Percentiles rank a stretch among this genome's conserved stretches.
These are phyloP conservation scores for Flaveria ramosissima DNA, from an alignment of 129 eudicot species.

Conservation along the genomic window DNA sequence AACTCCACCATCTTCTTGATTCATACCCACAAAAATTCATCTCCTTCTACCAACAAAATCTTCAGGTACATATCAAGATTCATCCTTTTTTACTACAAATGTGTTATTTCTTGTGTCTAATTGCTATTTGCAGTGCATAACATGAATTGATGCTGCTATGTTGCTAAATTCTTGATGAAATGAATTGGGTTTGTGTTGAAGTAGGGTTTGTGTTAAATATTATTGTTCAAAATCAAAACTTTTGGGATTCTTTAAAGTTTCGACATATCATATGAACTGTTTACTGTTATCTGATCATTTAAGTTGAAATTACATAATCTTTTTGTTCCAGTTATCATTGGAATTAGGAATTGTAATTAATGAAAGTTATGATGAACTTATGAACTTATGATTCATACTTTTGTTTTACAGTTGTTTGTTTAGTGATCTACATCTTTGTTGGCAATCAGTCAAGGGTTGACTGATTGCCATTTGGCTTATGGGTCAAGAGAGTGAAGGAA, in stretches of 20 bases:
- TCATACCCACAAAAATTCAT: slow-evolving; percentile 19
- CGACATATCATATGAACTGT: no score
- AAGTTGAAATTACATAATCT: no score
- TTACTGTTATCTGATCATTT: no score
- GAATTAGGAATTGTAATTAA: background rate
- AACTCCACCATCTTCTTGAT: slow-evolving; percentile 13
- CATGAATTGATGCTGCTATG: background rate
- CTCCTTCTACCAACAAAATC: background rate
- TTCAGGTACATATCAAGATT: slow-evolving; percentile 18
- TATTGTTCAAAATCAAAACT: no score
- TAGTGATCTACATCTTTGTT: slow-evolving; percentile 17
- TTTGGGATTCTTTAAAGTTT: no score
- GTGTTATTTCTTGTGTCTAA: background rate
- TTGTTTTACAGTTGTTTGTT: slow-evolving; percentile 18
- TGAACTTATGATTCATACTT: background rate
- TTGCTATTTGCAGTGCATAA: background rate
- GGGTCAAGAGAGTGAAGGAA: slow-evolving; percentile 57
- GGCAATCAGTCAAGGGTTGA: slow-evolving; percentile 68
- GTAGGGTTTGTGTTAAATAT: no score
- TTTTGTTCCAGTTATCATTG: slow-evolving; percentile 1
- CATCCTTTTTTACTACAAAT: background rate
- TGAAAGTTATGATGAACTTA: background rate
- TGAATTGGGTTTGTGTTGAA: no score
- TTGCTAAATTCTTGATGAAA: background rate
- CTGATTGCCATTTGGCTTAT: slow-evolving; percentile 57